Conservation (phyloP, 2,329 filamentous ascomycete species). For the Aspergillus sp. region DNA sequence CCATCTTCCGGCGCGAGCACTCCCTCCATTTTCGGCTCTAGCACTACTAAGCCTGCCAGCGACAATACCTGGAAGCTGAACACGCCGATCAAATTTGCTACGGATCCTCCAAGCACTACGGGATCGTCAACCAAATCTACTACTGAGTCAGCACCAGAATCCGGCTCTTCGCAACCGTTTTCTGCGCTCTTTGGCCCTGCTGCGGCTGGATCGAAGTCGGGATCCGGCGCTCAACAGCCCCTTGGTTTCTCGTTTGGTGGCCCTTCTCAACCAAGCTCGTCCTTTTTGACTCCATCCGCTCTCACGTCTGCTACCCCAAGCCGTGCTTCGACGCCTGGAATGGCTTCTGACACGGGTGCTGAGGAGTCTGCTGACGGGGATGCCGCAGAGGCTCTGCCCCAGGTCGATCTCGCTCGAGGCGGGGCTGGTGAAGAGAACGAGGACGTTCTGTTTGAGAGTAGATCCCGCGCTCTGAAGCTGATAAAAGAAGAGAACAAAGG, state of each 20-base stretch:
- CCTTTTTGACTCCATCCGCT: constrained; percentile 35
- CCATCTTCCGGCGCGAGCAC: constrained; percentile 21
- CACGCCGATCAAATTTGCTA: constrained; percentile 54
- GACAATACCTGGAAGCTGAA: constrained; percentile 56
- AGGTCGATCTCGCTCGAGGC: constrained; percentile 70
- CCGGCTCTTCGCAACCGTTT: constrained; percentile 35
- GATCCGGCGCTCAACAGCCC: constrained; percentile 25
- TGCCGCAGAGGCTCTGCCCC: constrained; percentile 63
- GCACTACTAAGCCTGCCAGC: constrained; percentile 19
- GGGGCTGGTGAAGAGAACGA: constrained; percentile 75
- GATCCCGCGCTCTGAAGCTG: constrained; percentile 71
- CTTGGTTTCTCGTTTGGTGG: constrained; percentile 49
- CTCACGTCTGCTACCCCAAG: constrained; percentile 45
- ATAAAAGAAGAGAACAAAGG: constrained; percentile 33
- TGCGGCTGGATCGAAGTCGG: constrained; percentile 25
- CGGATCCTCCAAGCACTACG: constrained; percentile 29
- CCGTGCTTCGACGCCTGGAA: constrained; percentile 52
- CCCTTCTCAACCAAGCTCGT: constrained; percentile 27
- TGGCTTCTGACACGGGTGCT: constrained; percentile 49
- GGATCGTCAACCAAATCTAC: constrained; percentile 34
- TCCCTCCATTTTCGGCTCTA: constrained; percentile 24
- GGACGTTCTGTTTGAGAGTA: constrained; percentile 69
- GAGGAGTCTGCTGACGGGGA: constrained; percentile 56
- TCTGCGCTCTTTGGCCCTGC: constrained; percentile 36
- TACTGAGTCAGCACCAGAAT: constrained; percentile 26